Evolutionary conservation across 2,329 filamentous ascomycete species (phyloP).

Genomic region (Pseudodiploospora longispora): DNA sequence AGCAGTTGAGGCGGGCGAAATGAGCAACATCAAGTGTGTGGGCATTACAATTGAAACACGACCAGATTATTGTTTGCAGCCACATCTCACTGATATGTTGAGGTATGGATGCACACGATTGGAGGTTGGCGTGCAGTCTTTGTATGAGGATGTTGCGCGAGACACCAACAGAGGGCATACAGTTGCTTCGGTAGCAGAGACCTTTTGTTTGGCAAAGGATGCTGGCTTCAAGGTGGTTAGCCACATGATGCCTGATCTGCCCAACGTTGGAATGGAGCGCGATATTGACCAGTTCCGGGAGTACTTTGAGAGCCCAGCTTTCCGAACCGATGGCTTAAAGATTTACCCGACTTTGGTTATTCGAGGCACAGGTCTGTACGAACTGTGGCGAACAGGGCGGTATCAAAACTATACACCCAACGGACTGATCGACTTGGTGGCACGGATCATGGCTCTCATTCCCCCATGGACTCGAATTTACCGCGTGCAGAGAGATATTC

Average conservation of each 20-base stretch:
- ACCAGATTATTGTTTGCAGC: slow-evolving; percentile 92
- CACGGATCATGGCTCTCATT: slow-evolving; percentile 87
- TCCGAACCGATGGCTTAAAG: slow-evolving; percentile 93
- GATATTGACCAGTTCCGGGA: slow-evolving; percentile 95
- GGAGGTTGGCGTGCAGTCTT: slow-evolving; percentile 89
- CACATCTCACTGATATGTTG: slow-evolving; percentile 92
- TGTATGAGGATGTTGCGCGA: slow-evolving; percentile 97
- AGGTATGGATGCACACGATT: slow-evolving; percentile 94
- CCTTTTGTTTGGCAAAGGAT: slow-evolving; percentile 94
- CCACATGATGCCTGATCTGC: slow-evolving; percentile 99
- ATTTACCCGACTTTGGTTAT: slow-evolving; percentile 98
- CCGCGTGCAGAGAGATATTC: slow-evolving; percentile 95
- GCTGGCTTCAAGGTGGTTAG: slow-evolving; percentile 98
- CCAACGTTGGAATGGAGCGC: slow-evolving; percentile 97
- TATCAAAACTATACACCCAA: slow-evolving; percentile 99
- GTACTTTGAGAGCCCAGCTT: slow-evolving; percentile 94
- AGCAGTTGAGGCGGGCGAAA: slow-evolving; percentile 85
- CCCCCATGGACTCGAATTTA: slow-evolving; percentile 98
- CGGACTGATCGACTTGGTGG: slow-evolving; percentile 88
- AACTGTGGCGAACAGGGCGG: slow-evolving; percentile 90
- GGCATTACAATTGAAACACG: slow-evolving; percentile 97
- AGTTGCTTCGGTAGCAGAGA: slow-evolving; percentile 89
- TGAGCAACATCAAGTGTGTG: slow-evolving; percentile 96
- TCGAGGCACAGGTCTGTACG: slow-evolving; percentile 90
- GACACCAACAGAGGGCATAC: slow-evolving; percentile 97